phyloP scores from a whole-genome alignment of 177 flowering plant species.

The Vitis hybrid region DNA sequence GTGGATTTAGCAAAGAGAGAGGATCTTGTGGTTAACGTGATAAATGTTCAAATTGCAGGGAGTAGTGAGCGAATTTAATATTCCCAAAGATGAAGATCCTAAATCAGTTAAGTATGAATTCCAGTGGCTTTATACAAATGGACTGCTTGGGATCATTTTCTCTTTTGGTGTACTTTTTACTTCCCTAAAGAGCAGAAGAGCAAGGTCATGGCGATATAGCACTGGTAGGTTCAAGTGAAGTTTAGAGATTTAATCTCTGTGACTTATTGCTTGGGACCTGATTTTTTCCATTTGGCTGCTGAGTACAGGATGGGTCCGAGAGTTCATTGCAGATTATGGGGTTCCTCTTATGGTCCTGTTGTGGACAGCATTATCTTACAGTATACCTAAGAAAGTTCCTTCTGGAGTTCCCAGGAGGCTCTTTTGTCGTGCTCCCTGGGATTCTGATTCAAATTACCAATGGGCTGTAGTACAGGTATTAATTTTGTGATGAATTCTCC shows the following conservation, averaged over 20 bases:
- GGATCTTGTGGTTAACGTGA: neutral
- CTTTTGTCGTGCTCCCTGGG: constrained; percentile 65
- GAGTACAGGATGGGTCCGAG: constrained; percentile 61
- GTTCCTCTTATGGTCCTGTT: constrained; percentile 76
- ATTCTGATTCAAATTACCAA: constrained; percentile 56
- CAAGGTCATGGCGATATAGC: constrained; percentile 88
- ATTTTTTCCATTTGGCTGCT: neutral
- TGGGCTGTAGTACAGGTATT: constrained; percentile 82
- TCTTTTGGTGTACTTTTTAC: constrained; percentile 66
- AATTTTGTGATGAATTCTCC: neutral
- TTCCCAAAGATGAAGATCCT: constrained; percentile 54
- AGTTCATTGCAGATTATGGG: constrained; percentile 88
- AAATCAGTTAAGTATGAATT: constrained; percentile 40
- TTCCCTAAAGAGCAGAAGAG: constrained; percentile 65
- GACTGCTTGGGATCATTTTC: constrained; percentile 73
- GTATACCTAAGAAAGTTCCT: constrained; percentile 56
- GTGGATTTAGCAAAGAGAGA: neutral
- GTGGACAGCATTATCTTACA: constrained; percentile 71
- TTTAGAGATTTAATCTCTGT: neutral
- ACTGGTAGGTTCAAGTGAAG: constrained; percentile 39
- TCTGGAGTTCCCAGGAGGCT: constrained; percentile 86
- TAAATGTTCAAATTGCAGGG: constrained; percentile 46
- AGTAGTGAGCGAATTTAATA: constrained; percentile 57
- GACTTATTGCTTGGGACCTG: neutral
- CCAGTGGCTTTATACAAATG: constrained; percentile 76